phyloP scores from a whole-genome alignment of 2,329 filamentous ascomycete genomes.

The Tolypocladium sp. region DNA sequence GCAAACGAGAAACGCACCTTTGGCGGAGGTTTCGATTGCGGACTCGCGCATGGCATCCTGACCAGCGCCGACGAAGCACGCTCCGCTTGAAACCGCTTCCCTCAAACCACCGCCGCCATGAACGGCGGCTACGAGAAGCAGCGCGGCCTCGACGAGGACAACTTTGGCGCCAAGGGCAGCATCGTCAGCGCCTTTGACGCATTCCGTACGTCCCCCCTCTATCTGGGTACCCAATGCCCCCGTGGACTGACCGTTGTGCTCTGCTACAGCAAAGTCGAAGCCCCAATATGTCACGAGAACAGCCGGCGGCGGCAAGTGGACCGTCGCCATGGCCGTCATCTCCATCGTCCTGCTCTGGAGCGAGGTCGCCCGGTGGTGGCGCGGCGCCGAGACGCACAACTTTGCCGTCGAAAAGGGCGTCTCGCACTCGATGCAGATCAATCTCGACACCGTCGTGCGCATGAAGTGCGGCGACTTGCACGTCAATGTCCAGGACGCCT shows the following conservation, averaged over 20 bases:
- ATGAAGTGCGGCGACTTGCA: slow-evolving; percentile 89
- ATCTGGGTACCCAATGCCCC: neutral
- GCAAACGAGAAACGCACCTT: neutral
- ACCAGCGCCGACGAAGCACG: neutral
- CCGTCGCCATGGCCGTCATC: slow-evolving; percentile 67
- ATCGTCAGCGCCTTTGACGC: slow-evolving; percentile 88
- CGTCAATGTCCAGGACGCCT: slow-evolving; percentile 93
- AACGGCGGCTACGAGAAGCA: slow-evolving; percentile 71
- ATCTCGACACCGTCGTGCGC: slow-evolving; percentile 82
- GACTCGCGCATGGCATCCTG: neutral
- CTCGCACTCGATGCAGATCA: slow-evolving; percentile 81
- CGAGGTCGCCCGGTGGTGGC: slow-evolving; percentile 77
- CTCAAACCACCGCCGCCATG: slow-evolving; percentile 38
- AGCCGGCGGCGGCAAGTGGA: slow-evolving; percentile 87
- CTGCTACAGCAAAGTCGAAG: slow-evolving; percentile 75
- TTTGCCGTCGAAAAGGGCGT: slow-evolving; percentile 93
- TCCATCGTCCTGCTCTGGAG: slow-evolving; percentile 67
- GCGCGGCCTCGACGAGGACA: slow-evolving; percentile 56
- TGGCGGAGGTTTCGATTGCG: neutral
- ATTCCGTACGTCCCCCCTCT: slow-evolving; percentile 61
- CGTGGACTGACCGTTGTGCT: neutral
- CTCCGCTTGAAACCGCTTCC: neutral
- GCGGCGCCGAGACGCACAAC: slow-evolving; percentile 73
- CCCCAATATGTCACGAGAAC: slow-evolving; percentile 82
- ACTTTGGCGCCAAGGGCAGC: slow-evolving; percentile 65